Evolutionary conservation across 257 asterid genomes (phyloP), one percentile per base, ranked within the genome.

Genomic region (Solanum pennellii): DNA sequence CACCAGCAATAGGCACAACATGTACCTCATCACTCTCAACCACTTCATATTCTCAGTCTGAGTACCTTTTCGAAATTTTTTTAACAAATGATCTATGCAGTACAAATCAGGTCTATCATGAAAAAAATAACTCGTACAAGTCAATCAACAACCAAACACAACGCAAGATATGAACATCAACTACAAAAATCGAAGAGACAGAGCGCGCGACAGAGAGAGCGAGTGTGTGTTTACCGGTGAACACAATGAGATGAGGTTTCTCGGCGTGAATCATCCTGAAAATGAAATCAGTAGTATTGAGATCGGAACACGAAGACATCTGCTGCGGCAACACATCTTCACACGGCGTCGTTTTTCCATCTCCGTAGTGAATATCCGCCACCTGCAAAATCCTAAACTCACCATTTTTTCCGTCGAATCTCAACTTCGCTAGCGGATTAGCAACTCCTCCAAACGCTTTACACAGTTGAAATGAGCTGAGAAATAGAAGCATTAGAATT

Each of bases 291-390:
- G 98, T 94, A 88, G 99, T 96, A 89, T 96, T 96, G 88, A 96
- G 96, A 88, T 96, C 99, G 56, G 99, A 93, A 91, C 99, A 96
- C 31, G 94, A 82, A 1, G 92, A 11, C 87, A 89, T 86, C 91
- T 96, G 98, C 45, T 49, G 44, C 3, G 98, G 98, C 25, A 91
- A 88, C 33, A 96, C 96, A 82, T 96, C 95, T 87, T 82, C 75
- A 92, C 99, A 96, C 11, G 91, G 93, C 21, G 99, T 95, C 1
- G 25, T 86, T 84, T 91, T 90, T 23, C 99, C 99, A 89, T 94
- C 86, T 84, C 91, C 99, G 66, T 44, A 95, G 90, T 96, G 99
- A 98, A 96, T 96, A 83, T 96, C 99, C 33, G 99, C 98, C 80
- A 96, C 98, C 89, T 96, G 99, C 39, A 96, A 91, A 87, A 96